Conservation (phyloP, 345 rosid genomes). For the Leavenworthia alabamica region DNA sequence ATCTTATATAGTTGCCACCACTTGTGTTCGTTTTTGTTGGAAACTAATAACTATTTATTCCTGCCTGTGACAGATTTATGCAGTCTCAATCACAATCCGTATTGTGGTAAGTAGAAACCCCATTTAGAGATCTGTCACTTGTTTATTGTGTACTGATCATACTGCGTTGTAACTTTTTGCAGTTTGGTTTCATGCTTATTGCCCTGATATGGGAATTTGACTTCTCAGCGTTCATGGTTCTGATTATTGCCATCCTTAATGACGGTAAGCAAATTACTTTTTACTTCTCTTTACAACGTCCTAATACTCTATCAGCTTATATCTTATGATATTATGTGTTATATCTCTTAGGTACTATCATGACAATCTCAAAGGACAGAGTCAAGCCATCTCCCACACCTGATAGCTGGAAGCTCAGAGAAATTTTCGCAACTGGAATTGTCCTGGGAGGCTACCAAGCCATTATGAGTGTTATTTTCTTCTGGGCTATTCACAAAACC, state of each 20-base stretch:
- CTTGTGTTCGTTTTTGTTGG: conserved; percentile 2
- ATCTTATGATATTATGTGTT: neutral
- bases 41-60: neutral
- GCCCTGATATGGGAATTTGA: conserved; percentile 46
- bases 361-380: conserved; percentile 93
- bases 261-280: conserved; percentile 52
- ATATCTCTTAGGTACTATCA: conserved; percentile 61
- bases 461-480: conserved; percentile 84
- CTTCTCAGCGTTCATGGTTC: conserved; percentile 73
- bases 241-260: conserved; percentile 90
- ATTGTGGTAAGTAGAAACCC: conserved; percentile 33
- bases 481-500: conserved; percentile 58
- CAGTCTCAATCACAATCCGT: conserved; percentile 45
- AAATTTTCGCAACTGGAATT: conserved; percentile 87
- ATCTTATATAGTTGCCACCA: neutral
- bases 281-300: neutral
- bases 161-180: neutral
- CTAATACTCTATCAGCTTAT: neutral
- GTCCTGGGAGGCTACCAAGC: conserved; percentile 80
- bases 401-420: conserved; percentile 90
- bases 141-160: conserved; percentile 5
- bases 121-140: neutral
- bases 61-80: conserved; percentile 31
- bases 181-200: conserved; percentile 45
- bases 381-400: conserved; percentile 97